Percentiles rank a stretch among this genome's conserved stretches.
Evolutionary conservation across 169 alveolate genomes (phyloP).

Genomic region (Blepharisma undulans): DNA sequence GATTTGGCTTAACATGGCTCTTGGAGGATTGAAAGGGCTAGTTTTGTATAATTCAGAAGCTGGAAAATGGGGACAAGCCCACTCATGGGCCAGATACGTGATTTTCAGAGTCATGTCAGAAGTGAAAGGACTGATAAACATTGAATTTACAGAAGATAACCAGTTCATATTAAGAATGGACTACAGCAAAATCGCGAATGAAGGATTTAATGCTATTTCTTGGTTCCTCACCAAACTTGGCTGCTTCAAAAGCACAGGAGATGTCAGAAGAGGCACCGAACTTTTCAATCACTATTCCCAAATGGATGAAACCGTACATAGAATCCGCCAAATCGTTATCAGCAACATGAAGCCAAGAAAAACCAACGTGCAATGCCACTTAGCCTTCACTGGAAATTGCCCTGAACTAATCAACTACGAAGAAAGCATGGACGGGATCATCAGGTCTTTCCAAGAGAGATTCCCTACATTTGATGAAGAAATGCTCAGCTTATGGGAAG

Average conservation of each 20-base stretch:
- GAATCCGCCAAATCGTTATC: constrained; percentile 61
- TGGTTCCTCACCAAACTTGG: constrained; percentile 53
- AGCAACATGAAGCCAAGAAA: constrained; percentile 69
- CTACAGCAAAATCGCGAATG: constrained; percentile 26
- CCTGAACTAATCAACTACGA: constrained; percentile 59
- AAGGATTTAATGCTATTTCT: constrained; percentile 18
- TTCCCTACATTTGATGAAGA: constrained; percentile 30
- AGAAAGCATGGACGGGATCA: constrained; percentile 69
- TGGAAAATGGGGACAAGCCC: constrained; percentile 82
- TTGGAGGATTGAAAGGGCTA: constrained; percentile 68
- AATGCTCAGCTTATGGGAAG: constrained; percentile 22
- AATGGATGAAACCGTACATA: constrained; percentile 60
- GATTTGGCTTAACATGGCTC: constrained; percentile 68
- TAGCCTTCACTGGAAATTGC: constrained; percentile 39
- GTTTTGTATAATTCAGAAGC: constrained; percentile 55
- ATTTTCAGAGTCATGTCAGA: constrained; percentile 59
- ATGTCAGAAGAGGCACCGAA: constrained; percentile 57
- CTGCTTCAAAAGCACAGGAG: constrained; percentile 72
- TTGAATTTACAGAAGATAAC: constrained; percentile 52
- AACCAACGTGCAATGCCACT: constrained; percentile 59
- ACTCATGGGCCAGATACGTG: constrained; percentile 66
- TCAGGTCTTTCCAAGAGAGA: constrained; percentile 50
- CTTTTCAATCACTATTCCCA: constrained; percentile 59
- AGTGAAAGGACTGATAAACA: constrained; percentile 46
- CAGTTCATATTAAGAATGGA: constrained; percentile 30